Evolutionary conservation across 768 basidiomycete genomes (phyloP).

Genomic region (Aureoboletus auriporus): DNA sequence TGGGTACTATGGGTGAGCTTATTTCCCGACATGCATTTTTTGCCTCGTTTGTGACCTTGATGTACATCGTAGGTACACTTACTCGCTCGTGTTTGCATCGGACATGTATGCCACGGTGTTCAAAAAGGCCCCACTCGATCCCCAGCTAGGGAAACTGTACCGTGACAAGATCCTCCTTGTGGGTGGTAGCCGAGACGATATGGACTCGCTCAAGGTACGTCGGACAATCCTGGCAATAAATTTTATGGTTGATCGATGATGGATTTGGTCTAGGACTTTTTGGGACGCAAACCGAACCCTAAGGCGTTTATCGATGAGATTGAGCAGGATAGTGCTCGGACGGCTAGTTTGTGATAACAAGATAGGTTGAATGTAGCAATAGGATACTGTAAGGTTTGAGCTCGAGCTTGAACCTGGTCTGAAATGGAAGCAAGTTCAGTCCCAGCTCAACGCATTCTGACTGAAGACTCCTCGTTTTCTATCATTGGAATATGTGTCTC

Average conservation of each 20-base stretch:
- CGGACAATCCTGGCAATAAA: not conserved
- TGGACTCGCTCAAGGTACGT: slow-evolving; percentile 65
- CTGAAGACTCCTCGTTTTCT: too few species aligned
- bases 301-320: slow-evolving; percentile 71
- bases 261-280: slow-evolving; percentile 53
- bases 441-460: too few species aligned
- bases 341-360: slow-evolving; percentile 1
- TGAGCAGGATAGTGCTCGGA: slow-evolving; percentile 32
- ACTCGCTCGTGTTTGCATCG: slow-evolving; percentile 60
- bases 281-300: slow-evolving; percentile 69
- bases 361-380: too few species aligned
- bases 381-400: too few species aligned
- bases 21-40: not conserved
- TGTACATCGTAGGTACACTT: slow-evolving; percentile 49
- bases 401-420: too few species aligned
- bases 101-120: slow-evolving; percentile 76
- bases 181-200: slow-evolving; percentile 74
- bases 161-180: slow-evolving; percentile 69
- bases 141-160: slow-evolving; percentile 61
- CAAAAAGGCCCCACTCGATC: slow-evolving; percentile 71
- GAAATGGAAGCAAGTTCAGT: too few species aligned
- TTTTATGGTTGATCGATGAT: too few species aligned
- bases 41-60: not conserved
- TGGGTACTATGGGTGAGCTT: slow-evolving; percentile 56
- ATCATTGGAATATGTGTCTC: too few species aligned